These are phyloP conservation scores for Ustilago lituana DNA, from an alignment of 1,284 basidiomycete genomes.

Conservation along the genomic window DNA sequence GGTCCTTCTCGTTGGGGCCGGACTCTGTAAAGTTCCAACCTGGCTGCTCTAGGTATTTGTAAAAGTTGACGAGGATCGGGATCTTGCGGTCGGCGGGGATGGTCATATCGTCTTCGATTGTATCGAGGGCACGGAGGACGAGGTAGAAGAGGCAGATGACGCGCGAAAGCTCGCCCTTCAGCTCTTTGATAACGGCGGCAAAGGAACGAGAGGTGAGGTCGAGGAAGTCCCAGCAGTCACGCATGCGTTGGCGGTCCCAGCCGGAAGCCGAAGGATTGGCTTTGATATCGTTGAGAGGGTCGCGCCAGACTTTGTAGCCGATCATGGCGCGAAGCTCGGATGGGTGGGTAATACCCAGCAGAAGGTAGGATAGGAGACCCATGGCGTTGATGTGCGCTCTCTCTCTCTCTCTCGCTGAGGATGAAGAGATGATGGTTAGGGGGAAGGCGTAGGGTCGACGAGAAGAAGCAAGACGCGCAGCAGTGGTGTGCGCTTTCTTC, in stretches of 20 bases:
- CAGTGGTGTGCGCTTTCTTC: no score
- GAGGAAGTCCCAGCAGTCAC: slow-evolving; percentile 87
- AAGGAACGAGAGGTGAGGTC: slow-evolving; percentile 91
- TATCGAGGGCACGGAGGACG: slow-evolving; percentile 90
- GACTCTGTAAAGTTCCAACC: slow-evolving; percentile 87
- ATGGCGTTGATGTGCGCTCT: slow-evolving; percentile 22
- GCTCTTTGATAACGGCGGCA: slow-evolving; percentile 91
- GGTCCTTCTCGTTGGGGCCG: slow-evolving; percentile 90
- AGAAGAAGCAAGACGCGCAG: no score
- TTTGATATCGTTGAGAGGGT: slow-evolving; percentile 68
- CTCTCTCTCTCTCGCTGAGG: no score
- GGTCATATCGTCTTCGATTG: slow-evolving; percentile 98
- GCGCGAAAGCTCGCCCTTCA: slow-evolving; percentile 92
- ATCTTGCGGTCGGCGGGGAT: slow-evolving; percentile 87
- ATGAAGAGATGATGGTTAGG: no score
- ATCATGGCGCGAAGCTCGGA: slow-evolving; percentile 67
- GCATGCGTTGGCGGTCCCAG: slow-evolving; percentile 74
- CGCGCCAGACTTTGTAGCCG: slow-evolving; percentile 69
- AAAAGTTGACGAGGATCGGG: slow-evolving; percentile 83
- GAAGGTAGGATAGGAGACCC: slow-evolving; percentile 35
- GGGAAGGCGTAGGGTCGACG: no score
- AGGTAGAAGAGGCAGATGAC: slow-evolving; percentile 94
- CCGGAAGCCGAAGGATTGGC: slow-evolving; percentile 64
- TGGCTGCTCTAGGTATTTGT: slow-evolving; percentile 80
- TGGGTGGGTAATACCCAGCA: slow-evolving; percentile 59